Evolutionary conservation across 2,329 filamentous ascomycete genomes (phyloP), one percentile per base, ranked within the genome.

Genomic region (Claviceps sp.): DNA sequence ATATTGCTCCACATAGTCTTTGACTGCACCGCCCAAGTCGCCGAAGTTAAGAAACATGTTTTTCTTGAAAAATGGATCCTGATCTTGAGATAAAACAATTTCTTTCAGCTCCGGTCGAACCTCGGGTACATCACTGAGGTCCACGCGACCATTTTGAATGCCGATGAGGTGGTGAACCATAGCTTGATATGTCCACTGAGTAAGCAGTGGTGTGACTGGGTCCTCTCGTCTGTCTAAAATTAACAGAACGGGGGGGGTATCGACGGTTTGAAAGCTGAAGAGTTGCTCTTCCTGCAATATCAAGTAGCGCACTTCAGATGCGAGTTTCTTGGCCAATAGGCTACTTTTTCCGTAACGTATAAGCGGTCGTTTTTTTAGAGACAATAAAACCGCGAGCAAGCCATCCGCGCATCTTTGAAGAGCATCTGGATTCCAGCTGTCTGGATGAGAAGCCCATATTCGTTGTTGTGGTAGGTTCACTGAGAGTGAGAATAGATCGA

Each of bases 41-140:
- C 91, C 90, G 66, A 97, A 98, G 65, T 97, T 97, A 61, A 95
- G 79, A 60, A 90, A 97, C 90, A 97, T 97, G 68, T 97, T 97
- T 72, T 96, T 96, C 69, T 78, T 96, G 73, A 98, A 98, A 71
- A 98, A 98, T 0, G 93, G 90, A 62, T 98, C 93, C 68, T 98
- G 93, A 57, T 98, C 93, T 67, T 93, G 90, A 1, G 91, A 95
- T 38, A 98, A 71, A 2, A 97, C 90, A 53, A 98, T 93, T 68
- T 98, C 93, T 62, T 85, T 90, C 50, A 96, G 74, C 65, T 96
- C 91, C 1, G 88, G 85, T 16, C 87, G 77, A 52, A 94, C 80
- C 51, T 95, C 89, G 13, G 87, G 87, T 0, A 95, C 83, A 51
- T 87, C 79, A 55, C 84, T 85, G 37, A 98, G 74, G 62, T 95